These are phyloP conservation scores for Tulasnella sp. DNA, from an alignment of 768 basidiomycete genomes.

Conservation along the genomic window DNA sequence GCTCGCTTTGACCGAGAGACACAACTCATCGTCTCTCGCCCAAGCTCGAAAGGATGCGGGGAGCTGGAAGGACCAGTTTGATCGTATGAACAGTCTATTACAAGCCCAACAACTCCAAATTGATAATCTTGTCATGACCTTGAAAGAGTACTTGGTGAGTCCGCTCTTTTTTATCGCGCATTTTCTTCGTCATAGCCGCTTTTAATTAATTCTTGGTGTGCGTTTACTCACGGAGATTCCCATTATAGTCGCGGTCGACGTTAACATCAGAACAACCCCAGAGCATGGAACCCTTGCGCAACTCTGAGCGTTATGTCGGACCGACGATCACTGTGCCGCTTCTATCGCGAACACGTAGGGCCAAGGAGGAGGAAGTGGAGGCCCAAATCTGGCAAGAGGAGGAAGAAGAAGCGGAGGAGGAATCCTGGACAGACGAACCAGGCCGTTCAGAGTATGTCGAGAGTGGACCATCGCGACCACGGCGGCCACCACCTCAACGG, in stretches of 20 bases:
- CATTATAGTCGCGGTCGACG: background rate
- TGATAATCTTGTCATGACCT: background rate
- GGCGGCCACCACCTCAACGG: background rate
- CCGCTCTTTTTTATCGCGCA: background rate
- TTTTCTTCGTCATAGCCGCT: no score
- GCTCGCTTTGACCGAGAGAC: background rate
- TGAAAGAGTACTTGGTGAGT: background rate
- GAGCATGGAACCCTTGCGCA: background rate
- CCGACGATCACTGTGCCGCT: background rate
- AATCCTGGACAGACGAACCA: background rate
- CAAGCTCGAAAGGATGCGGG: background rate
- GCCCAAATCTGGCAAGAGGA: background rate
- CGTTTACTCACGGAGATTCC: no score
- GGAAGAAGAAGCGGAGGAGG: background rate
- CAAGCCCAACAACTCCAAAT: background rate
- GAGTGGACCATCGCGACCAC: background rate
- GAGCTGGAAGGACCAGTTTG: background rate
- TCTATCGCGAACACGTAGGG: background rate
- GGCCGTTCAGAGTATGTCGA: background rate
- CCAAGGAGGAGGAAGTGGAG: background rate
- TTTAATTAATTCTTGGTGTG: no score
- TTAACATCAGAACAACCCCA: background rate
- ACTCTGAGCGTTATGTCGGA: background rate
- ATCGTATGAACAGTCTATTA: background rate
- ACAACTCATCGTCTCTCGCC: background rate